Evolutionary conservation across 2,329 filamentous ascomycete genomes (phyloP).

Genomic region (Blastomyces gilchristii): DNA sequence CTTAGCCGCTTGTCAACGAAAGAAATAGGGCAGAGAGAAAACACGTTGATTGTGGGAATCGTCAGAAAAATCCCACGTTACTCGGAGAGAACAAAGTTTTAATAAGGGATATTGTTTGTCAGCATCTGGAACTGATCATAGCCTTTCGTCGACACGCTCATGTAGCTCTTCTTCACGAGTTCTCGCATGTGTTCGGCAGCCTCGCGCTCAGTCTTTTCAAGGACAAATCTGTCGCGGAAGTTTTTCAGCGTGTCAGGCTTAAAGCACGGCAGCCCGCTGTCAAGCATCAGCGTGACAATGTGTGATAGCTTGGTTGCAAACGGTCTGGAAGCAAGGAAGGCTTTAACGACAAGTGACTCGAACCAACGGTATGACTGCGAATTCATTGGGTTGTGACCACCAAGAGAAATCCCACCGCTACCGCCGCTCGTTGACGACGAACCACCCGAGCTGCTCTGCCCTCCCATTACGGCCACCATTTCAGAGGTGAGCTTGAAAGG

Average conservation of each 20-base stretch:
- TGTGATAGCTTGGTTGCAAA: slow-evolving; percentile 83
- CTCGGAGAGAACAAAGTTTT: background rate
- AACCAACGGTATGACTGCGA: slow-evolving; percentile 92
- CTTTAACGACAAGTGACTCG: slow-evolving; percentile 90
- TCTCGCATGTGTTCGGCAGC: slow-evolving; percentile 90
- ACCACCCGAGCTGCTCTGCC: slow-evolving; percentile 25
- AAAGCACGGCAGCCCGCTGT: slow-evolving; percentile 92
- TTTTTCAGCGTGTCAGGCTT: slow-evolving; percentile 90
- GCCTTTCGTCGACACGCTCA: slow-evolving; percentile 81
- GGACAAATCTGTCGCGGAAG: slow-evolving; percentile 83
- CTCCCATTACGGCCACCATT: slow-evolving; percentile 99
- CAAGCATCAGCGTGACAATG: slow-evolving; percentile 89
- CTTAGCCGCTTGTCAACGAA: background rate
- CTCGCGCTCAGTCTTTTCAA: slow-evolving; percentile 84
- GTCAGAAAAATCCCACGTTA: background rate
- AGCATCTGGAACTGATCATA: slow-evolving; percentile 98
- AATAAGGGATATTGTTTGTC: slow-evolving; percentile 92
- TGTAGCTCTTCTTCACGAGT: slow-evolving; percentile 79
- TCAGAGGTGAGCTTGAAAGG: slow-evolving; percentile 97
- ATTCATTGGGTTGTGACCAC: slow-evolving; percentile 43
- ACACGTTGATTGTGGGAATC: background rate
- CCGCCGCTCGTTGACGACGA: slow-evolving; percentile 14
- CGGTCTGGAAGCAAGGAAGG: slow-evolving; percentile 78
- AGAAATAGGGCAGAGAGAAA: background rate
- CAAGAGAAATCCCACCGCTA: slow-evolving; percentile 23